Base-by-base conservation (phyloP, 2,329 filamentous ascomycete genomes). In the Zarea fungicola region DNA sequence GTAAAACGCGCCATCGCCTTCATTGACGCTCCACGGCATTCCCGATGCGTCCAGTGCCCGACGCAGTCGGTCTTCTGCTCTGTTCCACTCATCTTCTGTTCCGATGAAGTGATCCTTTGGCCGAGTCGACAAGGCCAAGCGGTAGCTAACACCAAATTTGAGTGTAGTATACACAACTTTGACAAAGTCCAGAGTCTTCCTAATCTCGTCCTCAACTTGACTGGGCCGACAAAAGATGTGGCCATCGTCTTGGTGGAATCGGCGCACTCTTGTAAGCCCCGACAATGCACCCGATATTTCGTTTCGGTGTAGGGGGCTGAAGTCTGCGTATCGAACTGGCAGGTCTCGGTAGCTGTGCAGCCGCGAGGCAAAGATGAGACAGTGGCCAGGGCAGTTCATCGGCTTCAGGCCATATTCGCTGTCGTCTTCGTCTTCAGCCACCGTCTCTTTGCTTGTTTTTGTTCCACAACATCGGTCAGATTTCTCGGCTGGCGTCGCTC, bases 361-460 rank as follows among this genome's bases (percentile, higher is more conserved):
- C 55, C 84, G 79, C 40, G 84, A 84, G 52, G 80, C 84, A 63
- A 95, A 95, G 53, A 95, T 79, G 54, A 95, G 73, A 63, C 89
- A 95, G 66, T 95, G 89, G 3, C 89, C 89, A 0, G 89, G 89
- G 62, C 89, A 95, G 63, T 95, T 95, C 89, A 95, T 95, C 13
- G 89, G 89, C 66, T 95, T 95, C 57, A 95, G 71, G 16, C 87
- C 88, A 66, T 88, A 95, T 54, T 87, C 85, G 55, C 84, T 82
- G 52, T 80, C 76, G 51, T 78, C 77, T 53, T 86, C 81, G 52
- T 83, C 79, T 18, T 63, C 62, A 1, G 58, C 50, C 36, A 52
- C 34, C 21, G 52, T 60, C 48, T 43, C 55, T 19, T 22, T 43
- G 7, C 48, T 41, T 5, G 52, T 32, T 25, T 45, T 47, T 7